phyloP scores from a whole-genome alignment of 352 stramenopile genomes.

The Phytopythium cucurbitacearum region DNA sequence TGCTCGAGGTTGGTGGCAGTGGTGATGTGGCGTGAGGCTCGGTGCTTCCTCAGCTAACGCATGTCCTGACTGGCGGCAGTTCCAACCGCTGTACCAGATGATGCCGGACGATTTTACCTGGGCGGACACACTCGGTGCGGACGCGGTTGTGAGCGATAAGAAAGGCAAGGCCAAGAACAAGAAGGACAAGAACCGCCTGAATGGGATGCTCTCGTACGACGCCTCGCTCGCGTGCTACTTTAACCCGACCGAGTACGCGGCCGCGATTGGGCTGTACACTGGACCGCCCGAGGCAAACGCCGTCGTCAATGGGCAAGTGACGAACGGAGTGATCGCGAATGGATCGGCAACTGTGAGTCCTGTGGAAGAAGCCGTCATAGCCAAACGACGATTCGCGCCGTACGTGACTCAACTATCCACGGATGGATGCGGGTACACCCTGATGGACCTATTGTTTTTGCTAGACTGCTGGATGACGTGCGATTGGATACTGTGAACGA shows the following conservation, averaged over 20 bases:
- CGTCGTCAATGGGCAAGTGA: slow-evolving; percentile 7
- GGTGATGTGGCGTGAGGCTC: background rate
- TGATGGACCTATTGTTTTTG: slow-evolving; percentile 2
- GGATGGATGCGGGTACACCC: background rate
- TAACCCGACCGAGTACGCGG: slow-evolving; percentile 71
- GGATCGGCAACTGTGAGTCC: slow-evolving; percentile 31
- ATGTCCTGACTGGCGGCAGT: slow-evolving; percentile 20
- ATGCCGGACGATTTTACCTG: slow-evolving; percentile 60
- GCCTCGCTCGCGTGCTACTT: slow-evolving; percentile 73
- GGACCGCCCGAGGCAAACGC: slow-evolving; percentile 19
- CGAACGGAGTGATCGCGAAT: slow-evolving; percentile 11
- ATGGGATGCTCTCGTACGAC: slow-evolving; percentile 51
- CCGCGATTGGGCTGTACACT: slow-evolving; percentile 59
- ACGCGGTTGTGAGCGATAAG: slow-evolving; percentile 41
- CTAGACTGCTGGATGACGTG: slow-evolving; percentile 58
- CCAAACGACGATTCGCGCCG: slow-evolving; percentile 46
- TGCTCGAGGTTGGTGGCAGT: slow-evolving; percentile 36
- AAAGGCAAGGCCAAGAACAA: slow-evolving; percentile 37
- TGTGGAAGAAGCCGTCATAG: slow-evolving; percentile 58
- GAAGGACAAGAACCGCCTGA: slow-evolving; percentile 28
- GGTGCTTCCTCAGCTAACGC: background rate
- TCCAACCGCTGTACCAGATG: slow-evolving; percentile 65
- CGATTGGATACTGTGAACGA: slow-evolving; percentile 27
- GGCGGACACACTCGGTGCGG: slow-evolving; percentile 54
- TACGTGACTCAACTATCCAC: slow-evolving; percentile 17